Base-by-base conservation (phyloP, 495 filamentous ascomycete genomes). In the Cudoniella acicularis region DNA sequence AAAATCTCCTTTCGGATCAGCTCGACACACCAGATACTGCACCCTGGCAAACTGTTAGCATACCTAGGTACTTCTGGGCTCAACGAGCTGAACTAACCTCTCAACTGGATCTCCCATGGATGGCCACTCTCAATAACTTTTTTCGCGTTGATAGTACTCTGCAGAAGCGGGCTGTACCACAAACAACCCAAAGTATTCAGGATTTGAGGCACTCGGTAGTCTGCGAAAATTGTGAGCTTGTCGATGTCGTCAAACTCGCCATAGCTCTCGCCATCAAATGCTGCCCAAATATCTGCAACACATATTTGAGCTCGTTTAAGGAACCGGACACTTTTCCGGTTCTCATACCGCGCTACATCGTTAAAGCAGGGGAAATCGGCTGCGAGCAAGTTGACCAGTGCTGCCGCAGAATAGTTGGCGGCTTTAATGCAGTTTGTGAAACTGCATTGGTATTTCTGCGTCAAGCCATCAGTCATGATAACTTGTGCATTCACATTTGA, bases 141-240 rank as follows among this genome's bases (percentile, higher is more conserved):
- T 52, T 80, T 76, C 2, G 72, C 70, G 6, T 80, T 76, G 52
- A 98, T 87, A 16, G 87, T 80, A 11, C 76, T 76, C 10, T 90
- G 85, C 20, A 99, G 72, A 3, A 85, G 79, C 0, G 94, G 94
- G 24, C 87, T 90, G 73, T 92, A 96, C 54, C 79, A 79, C 17
- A 99, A 76, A 59, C 90, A 94, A 36, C 90, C 89, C 23, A 99
- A 77, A 22, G 83, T 79, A 64, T 95, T 80, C 3, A 99, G 81
- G 64, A 97, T 96, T 75, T 98, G 94, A 3, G 94, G 94, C 30
- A 99, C 85, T 23, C 94, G 85, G 68, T 99, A 98, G 75, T 99
- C 94, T 78, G 94, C 92, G 74, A 98, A 99, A 89, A 97, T 97
- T 59, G 95, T 99, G 67, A 99, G 88, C 63, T 89, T 88, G 67